These are phyloP conservation scores for Syzygium aromaticum DNA, from an alignment of 345 rosid species.

Conservation along the genomic window DNA sequence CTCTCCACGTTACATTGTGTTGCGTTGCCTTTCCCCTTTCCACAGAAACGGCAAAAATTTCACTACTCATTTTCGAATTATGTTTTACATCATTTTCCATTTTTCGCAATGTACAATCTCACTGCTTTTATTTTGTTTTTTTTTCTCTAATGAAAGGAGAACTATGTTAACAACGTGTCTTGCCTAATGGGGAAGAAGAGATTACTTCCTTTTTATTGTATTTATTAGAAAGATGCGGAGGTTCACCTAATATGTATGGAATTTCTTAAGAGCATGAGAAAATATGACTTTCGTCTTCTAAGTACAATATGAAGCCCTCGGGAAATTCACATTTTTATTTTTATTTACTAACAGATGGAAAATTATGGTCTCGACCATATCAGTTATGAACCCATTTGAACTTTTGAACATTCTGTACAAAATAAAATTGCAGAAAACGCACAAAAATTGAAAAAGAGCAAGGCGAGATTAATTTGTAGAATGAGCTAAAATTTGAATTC, in stretches of 20 bases:
- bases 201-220: not conserved
- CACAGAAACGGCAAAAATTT: not conserved
- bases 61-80: not conserved
- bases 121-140: not conserved
- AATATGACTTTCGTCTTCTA: not conserved
- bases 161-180: not conserved
- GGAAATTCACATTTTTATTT: fast-evolving
- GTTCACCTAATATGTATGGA: not conserved
- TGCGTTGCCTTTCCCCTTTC: not conserved
- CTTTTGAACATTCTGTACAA: fast-evolving
- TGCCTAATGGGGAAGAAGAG: not conserved
- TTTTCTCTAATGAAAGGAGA: not conserved
- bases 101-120: not conserved
- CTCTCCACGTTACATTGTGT: too few relatives aligned
- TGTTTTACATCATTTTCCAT: not conserved
- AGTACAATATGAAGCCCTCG: not conserved
- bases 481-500: not conserved
- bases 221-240: not conserved
- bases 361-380: not conserved
- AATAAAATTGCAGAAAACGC: not conserved
- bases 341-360: not conserved
- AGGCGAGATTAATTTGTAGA: not conserved
- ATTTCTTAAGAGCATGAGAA: not conserved
- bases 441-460: not conserved
- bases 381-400: not conserved